These are phyloP conservation scores for Pochonia chlamydosporia DNA, from an alignment of 2,329 filamentous ascomycete species.

Conservation along the genomic window DNA sequence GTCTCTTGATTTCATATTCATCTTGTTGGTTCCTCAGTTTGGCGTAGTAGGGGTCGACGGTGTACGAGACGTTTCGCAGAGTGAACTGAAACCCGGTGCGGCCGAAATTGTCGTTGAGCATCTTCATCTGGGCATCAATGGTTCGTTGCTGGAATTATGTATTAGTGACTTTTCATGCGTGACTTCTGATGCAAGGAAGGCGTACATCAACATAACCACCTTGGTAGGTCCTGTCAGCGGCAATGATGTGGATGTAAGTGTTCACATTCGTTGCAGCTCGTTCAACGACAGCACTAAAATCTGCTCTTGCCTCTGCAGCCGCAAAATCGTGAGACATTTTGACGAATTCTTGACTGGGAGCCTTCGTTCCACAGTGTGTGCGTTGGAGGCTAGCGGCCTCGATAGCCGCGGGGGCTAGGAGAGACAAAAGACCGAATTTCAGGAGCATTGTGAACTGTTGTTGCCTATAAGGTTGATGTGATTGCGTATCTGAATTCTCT, in stretches of 20 bases:
- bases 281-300: background rate
- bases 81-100: background rate
- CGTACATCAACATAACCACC: conserved; percentile 3
- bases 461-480: too few species aligned
- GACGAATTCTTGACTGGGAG: background rate
- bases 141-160: background rate
- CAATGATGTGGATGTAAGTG: conserved; percentile 2
- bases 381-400: background rate
- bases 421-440: background rate
- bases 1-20: conserved; percentile 22
- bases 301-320: background rate
- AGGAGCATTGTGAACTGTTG: background rate
- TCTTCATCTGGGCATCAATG: background rate
- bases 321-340: background rate
- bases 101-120: conserved; percentile 2
- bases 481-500: too few species aligned
- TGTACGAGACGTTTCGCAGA: background rate
- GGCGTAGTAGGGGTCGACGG: background rate
- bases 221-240: background rate
- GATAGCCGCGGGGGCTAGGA: background rate
- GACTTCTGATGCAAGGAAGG: background rate
- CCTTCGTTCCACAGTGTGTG: background rate
- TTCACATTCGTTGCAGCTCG: background rate
- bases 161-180: background rate
- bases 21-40: background rate